Evolutionary conservation across 2,329 filamentous ascomycete genomes (phyloP), one percentile per base, ranked within the genome.

Genomic region (Onygenales sp.): DNA sequence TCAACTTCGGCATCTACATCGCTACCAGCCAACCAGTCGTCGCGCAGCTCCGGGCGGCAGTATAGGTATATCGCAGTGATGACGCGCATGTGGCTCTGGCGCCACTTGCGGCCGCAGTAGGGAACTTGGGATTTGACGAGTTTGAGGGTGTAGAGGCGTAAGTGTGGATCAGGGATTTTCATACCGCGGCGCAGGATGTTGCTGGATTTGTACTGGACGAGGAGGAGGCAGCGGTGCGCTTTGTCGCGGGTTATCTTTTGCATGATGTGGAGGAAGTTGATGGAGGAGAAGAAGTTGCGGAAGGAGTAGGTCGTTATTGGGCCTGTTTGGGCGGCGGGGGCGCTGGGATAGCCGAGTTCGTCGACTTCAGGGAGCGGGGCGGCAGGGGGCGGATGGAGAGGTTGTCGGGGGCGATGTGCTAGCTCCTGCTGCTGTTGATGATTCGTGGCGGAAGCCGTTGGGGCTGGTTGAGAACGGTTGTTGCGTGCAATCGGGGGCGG

Each of bases 81-180:
- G 64, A 97, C 91, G 53, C 92, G 87, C 93, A 98, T 98, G 70
- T 98, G 97, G 61, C 84, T 85, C 73, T 97, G 93, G 11, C 93
- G 85, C 93, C 93, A 98, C 74, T 98, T 98, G 43, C 93, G 85
- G 21, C 93, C 92, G 69, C 92, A 97, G 75, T 95, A 98, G 1
- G 93, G 93, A 4, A 98, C 93, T 70, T 98, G 93, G 56, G 90
- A 93, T 72, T 98, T 98, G 83, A 97, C 97, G 0, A 98, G 80
- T 72, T 98, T 98, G 61, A 98, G 81, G 0, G 93, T 95, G 74
- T 97, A 97, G 43, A 95, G 83, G 5, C 93, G 84, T 42, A 98
- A 78, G 63, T 89, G 81, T 2, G 85, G 85, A 64, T 98, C 89
- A 0, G 92, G 92, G 21, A 96, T 86, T 61, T 93, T 92, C 13